A percentile compares a stretch with the other conserved stretches of the same genome.
Conservation (phyloP, 139 green algal genomes). For the Picochlorum sp. region DNA sequence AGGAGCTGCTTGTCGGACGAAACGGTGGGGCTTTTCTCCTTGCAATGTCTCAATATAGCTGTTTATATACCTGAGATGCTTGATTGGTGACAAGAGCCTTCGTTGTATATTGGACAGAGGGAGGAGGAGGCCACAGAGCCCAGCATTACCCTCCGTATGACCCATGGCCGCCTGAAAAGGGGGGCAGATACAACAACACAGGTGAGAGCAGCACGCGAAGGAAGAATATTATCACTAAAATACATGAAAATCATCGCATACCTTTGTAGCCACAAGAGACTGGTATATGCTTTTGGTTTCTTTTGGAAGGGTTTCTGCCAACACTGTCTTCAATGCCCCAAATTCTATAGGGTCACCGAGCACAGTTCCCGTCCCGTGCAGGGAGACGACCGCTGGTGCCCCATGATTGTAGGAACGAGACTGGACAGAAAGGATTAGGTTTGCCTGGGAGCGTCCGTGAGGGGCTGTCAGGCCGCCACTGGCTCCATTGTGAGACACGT, state of each 20-base stretch:
- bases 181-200: too few species aligned
- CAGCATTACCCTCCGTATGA: slow-evolving; percentile 41
- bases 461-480: slow-evolving; percentile 40
- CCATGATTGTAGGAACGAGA: slow-evolving; percentile 8
- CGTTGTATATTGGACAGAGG: slow-evolving; percentile 16
- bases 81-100: slow-evolving; percentile 29
- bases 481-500: slow-evolving; percentile 33
- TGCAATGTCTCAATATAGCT: background rate
- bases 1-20: too few species aligned
- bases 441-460: slow-evolving; percentile 36
- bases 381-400: background rate
- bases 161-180: too few species aligned
- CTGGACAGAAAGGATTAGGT: slow-evolving; percentile 22
- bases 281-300: slow-evolving; percentile 15
- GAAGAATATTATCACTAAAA: too few species aligned
- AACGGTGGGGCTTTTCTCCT: too few species aligned
- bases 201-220: too few species aligned
- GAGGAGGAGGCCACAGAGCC: slow-evolving; percentile 51
- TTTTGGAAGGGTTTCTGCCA: slow-evolving; percentile 6
- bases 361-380: slow-evolving; percentile 40
- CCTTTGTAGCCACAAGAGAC: background rate
- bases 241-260: background rate
- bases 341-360: slow-evolving; percentile 46
- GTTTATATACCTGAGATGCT: slow-evolving; percentile 15
- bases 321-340: slow-evolving; percentile 17